A percentile compares a stretch with the other conserved stretches of the same genome.
These are phyloP conservation scores for Paradendryphiella salina DNA, from an alignment of 2,329 filamentous ascomycete species.

Conservation along the genomic window DNA sequence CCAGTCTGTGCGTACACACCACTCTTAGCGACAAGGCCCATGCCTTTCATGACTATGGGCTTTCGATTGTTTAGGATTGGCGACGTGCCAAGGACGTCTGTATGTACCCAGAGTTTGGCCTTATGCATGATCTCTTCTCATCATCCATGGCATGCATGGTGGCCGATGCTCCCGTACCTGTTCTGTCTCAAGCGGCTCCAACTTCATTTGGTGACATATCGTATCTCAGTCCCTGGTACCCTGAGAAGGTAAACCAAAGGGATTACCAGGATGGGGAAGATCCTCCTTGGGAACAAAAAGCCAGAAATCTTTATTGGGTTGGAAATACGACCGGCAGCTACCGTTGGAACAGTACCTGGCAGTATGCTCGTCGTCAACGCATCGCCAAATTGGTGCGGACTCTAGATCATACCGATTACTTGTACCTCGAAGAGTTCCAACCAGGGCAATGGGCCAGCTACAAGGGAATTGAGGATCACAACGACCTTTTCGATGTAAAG, in stretches of 20 bases:
- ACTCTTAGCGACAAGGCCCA: too few relatives aligned
- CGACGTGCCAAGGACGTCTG: slow-evolving; percentile 13
- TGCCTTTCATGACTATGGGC: slow-evolving; percentile 1
- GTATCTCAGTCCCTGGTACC: slow-evolving; percentile 57
- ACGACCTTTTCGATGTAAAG: slow-evolving; percentile 50
- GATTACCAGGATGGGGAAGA: slow-evolving; percentile 51
- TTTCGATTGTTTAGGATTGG: slow-evolving; percentile 10
- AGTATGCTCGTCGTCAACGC: slow-evolving; percentile 53
- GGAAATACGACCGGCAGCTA: slow-evolving; percentile 60
- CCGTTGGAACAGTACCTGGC: slow-evolving; percentile 46
- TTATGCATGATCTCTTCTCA: slow-evolving; percentile 53
- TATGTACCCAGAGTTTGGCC: slow-evolving; percentile 43
- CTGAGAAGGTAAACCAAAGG: slow-evolving; percentile 45
- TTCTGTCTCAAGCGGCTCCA: slow-evolving; percentile 52
- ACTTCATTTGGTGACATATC: slow-evolving; percentile 56
- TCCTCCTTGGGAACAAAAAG: slow-evolving; percentile 55
- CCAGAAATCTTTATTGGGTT: slow-evolving; percentile 60
- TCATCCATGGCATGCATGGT: slow-evolving; percentile 51
- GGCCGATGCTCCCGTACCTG: slow-evolving; percentile 50
- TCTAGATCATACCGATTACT: slow-evolving; percentile 13
- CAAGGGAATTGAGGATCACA: slow-evolving; percentile 24
- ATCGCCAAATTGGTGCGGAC: slow-evolving; percentile 47
- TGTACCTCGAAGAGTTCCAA: slow-evolving; percentile 4
- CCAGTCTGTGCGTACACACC: background rate
- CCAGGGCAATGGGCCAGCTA: slow-evolving; percentile 1